Evolutionary conservation across 2,329 filamentous ascomycete genomes (phyloP).

Genomic region (Septoria petroselini): DNA sequence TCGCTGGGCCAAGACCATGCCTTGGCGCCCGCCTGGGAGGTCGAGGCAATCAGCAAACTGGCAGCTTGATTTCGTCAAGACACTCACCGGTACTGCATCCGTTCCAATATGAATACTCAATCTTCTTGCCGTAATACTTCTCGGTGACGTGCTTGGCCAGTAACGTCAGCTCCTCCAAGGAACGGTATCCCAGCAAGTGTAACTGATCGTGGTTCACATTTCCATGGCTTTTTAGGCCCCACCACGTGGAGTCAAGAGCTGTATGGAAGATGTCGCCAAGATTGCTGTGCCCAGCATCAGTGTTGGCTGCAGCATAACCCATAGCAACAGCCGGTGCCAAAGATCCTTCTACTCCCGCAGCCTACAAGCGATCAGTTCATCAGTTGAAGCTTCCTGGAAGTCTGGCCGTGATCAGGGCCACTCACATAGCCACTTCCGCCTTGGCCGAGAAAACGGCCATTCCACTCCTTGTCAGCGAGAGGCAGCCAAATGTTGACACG

Average conservation of each 20-base stretch:
- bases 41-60: not conserved
- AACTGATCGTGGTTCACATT: constrained; percentile 38
- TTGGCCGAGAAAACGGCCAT: constrained; percentile 39
- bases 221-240: constrained; percentile 32
- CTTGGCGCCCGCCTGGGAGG: constrained; percentile 36
- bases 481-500: constrained; percentile 37
- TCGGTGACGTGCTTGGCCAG: constrained; percentile 36
- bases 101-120: constrained; percentile 40
- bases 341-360: constrained; percentile 26
- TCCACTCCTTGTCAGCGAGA: constrained; percentile 29
- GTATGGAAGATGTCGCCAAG: constrained; percentile 8
- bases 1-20: constrained; percentile 38
- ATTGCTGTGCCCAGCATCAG: constrained; percentile 28
- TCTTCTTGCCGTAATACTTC: constrained; percentile 36
- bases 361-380: constrained; percentile 13
- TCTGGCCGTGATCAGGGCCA: too few species aligned
- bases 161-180: constrained; percentile 38
- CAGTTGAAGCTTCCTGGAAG: not conserved
- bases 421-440: constrained; percentile 42
- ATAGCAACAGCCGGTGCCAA: constrained; percentile 22
- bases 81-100: constrained; percentile 40
- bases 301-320: constrained; percentile 32
- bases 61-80: not conserved
- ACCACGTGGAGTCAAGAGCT: constrained; percentile 21
- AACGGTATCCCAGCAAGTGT: constrained; percentile 37